Percentiles rank a stretch among this genome's conserved stretches.
These are phyloP conservation scores for Dipteronia dyeriana DNA, from an alignment of 345 rosid species.

Conservation along the genomic window DNA sequence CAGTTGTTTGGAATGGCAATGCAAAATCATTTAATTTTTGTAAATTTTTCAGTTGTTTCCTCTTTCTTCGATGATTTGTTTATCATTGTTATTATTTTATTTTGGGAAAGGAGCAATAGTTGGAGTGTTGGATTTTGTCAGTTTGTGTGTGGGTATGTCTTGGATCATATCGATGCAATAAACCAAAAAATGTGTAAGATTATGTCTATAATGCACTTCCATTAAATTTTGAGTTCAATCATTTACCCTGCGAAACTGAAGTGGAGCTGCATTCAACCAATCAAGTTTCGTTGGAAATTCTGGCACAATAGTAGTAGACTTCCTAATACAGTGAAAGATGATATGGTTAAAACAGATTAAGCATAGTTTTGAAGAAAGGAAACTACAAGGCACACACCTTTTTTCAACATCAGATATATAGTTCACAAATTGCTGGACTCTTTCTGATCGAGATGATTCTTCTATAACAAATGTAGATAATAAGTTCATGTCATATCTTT, in stretches of 20 bases:
- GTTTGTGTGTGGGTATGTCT: not conserved
- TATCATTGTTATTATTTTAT: too few species aligned
- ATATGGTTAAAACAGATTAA: constrained; percentile 13
- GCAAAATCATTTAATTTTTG: too few species aligned
- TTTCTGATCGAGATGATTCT: constrained; percentile 42
- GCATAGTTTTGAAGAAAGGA: constrained; percentile 6
- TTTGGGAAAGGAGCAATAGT: not conserved
- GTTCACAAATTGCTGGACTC: constrained; percentile 70
- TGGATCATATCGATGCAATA: not conserved
- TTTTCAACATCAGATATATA: constrained; percentile 80
- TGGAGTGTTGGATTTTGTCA: not conserved
- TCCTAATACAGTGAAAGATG: constrained; percentile 39
- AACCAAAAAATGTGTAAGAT: not conserved
- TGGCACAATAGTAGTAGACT: constrained; percentile 68
- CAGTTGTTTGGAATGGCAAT: not conserved
- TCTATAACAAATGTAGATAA: constrained; percentile 35
- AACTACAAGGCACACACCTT: constrained; percentile 39
- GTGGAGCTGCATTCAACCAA: constrained; percentile 91
- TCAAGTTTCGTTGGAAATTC: constrained; percentile 87
- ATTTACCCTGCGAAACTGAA: constrained; percentile 73
- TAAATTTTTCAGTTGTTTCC: not conserved
- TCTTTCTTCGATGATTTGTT: not conserved
- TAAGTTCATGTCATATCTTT: constrained; percentile 8
- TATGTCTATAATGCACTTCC: not conserved
- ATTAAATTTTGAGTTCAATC: constrained; percentile 6